Evolutionary conservation across 2,329 filamentous ascomycete species (phyloP), one percentile per base, ranked within the genome.

Genomic region (Exophiala oligosperma): DNA sequence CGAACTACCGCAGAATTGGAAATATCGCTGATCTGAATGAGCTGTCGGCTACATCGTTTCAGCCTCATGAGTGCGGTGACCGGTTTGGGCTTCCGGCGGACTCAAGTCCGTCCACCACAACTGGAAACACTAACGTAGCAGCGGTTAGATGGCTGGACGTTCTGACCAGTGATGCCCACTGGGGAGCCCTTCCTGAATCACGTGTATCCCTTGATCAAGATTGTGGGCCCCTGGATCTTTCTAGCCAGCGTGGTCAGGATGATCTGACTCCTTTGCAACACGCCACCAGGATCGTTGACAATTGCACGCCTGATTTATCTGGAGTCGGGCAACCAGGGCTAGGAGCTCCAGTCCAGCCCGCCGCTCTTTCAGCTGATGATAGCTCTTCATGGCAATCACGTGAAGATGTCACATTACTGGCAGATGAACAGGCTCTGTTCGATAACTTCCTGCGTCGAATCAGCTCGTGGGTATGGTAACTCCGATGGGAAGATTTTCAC

Each of bases 91-190:
- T 14, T n/a, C 47, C 29, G 26, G 24, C 24, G 12, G 28, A 32
- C 47, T 49, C 23, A 9, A 32, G 9, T 7, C 14, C 47, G 11
- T 29, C 47, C 7, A 49, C 47, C 23, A 17, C 47, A 3, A 24
- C 47, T 9, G 47, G 14, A 32, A 29, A 26, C 21, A 32, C 23
- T 5, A 29, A 32, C 32, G 26, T 32, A 11, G 23, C 47, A 11
- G 47, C 47, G 24, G 47, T 32, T 7, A 49, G 47, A 49, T 49
- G 47, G 47, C 32, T 49, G 23, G 47, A 32, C 47, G 21, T 49
- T 17, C 26, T 49, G 26, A 32, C 47, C n/a, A 49, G 32, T 21
- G 47, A 49, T 21, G 47, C 24, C 29, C 23, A 21, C 11, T 12
- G 12, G n/a, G 47, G 32, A 32, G 26, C 26, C 32, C 47, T 49